A percentile compares a stretch with the other conserved stretches of the same genome.
These are phyloP conservation scores for Cenchrus fungigraminus DNA, from an alignment of 176 grass and related monocot species.

Conservation along the genomic window DNA sequence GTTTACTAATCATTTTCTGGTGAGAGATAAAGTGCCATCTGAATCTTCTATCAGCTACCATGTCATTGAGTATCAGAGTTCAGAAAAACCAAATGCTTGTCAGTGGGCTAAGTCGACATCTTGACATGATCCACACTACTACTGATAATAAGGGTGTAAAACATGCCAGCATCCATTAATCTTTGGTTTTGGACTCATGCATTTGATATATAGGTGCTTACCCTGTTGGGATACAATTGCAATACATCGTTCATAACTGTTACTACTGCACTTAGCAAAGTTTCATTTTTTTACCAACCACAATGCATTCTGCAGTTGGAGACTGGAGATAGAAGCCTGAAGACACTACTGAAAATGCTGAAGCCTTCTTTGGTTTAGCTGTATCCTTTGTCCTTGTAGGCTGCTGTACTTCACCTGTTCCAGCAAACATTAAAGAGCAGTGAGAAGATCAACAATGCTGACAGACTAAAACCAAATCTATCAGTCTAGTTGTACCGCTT, in stretches of 20 bases:
- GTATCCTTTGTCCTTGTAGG: conserved; percentile 57
- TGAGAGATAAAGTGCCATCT: not conserved
- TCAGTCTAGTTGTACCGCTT: conserved; percentile 30
- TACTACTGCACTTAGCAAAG: not conserved
- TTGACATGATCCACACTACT: not conserved
- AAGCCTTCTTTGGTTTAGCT: conserved; percentile 15
- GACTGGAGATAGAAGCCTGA: not conserved
- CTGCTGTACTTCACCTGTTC: conserved; percentile 63
- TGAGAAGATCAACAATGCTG: conserved; percentile 9
- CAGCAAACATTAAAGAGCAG: conserved; percentile 19
- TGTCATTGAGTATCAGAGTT: not conserved
- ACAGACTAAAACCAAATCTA: not conserved
- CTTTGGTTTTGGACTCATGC: too few species aligned
- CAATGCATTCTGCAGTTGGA: conserved; percentile 9
- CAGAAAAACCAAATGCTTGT: not conserved
- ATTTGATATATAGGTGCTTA: too few species aligned
- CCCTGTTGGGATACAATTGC: not conserved
- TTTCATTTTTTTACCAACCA: not conserved
- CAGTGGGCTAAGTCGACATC: too few species aligned
- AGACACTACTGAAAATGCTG: not conserved
- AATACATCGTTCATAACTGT: not conserved
- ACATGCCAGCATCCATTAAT: too few species aligned
- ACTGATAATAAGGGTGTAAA: too few species aligned
- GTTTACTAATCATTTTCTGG: not conserved
- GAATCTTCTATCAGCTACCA: not conserved